A percentile compares a stretch with the other conserved stretches of the same genome.
These are phyloP conservation scores for Thecaphora thlaspeos DNA, from an alignment of 1,284 basidiomycete species.

Conservation along the genomic window DNA sequence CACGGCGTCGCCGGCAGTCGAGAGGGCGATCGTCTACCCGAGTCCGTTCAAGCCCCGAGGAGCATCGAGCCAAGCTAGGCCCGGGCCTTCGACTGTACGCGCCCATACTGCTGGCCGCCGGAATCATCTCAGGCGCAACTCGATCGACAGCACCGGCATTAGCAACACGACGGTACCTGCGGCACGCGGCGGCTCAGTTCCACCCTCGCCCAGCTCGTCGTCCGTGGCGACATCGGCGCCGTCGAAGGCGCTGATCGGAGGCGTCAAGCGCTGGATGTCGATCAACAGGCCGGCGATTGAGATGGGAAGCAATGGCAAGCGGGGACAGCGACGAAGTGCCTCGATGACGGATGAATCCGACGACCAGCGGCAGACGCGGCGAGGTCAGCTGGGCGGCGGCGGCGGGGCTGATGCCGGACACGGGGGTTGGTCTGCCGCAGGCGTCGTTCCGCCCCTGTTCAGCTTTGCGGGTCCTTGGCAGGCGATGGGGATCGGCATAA, in stretches of 20 bases:
- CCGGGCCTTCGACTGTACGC: neutral
- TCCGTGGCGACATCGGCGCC: constrained; percentile 11
- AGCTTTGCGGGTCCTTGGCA: constrained; percentile 38
- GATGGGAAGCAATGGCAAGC: neutral
- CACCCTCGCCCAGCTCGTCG: constrained; percentile 5
- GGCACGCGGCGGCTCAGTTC: constrained; percentile 7
- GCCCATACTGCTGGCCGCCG: no score
- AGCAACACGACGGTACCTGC: constrained; percentile 12
- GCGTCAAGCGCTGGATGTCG: constrained; percentile 45
- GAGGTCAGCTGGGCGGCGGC: no score
- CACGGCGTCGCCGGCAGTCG: neutral
- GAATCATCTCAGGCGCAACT: constrained; percentile 6
- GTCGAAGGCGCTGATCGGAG: constrained; percentile 42
- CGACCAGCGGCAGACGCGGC: neutral
- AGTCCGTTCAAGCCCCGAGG: constrained; percentile 33
- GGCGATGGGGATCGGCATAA: constrained; percentile 14
- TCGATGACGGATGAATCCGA: neutral
- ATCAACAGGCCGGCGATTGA: constrained; percentile 26
- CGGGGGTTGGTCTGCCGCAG: constrained; percentile 1
- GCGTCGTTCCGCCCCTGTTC: constrained; percentile 29
- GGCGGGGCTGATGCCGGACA: no score
- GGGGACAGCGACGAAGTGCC: neutral
- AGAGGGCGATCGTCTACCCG: constrained; percentile 20
- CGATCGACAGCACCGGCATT: constrained; percentile 15
- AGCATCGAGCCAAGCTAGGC: no score